Evolutionary conservation across 352 stramenopile species (phyloP).

Genomic region (Phytopythium kandeliae): DNA sequence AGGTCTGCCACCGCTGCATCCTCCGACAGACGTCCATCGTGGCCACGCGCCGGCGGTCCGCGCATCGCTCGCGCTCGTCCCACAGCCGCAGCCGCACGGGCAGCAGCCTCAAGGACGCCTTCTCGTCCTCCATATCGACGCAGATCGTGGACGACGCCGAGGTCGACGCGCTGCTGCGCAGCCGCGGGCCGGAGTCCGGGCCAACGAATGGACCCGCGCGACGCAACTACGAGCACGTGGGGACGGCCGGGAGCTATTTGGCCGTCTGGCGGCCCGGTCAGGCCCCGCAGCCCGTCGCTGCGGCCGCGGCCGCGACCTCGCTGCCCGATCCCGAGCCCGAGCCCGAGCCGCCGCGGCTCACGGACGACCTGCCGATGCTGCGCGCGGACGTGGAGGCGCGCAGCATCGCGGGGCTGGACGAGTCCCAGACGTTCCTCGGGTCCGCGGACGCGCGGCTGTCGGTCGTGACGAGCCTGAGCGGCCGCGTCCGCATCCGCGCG

Average conservation of each 20-base stretch:
- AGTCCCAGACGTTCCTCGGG: conserved; percentile 14
- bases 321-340: too few species aligned
- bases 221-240: conserved; percentile 5
- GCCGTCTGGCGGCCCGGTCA: conserved; percentile 13
- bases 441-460: background rate
- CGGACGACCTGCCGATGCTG: conserved; percentile 27
- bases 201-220: background rate
- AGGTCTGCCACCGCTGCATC: conserved; percentile 56
- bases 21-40: conserved; percentile 17
- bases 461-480: too few species aligned
- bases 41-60: background rate
- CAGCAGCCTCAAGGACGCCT: conserved; percentile 1
- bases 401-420: conserved; percentile 25
- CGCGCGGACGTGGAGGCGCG: conserved; percentile 24
- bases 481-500: too few species aligned
- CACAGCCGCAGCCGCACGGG: too few species aligned
- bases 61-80: too few species aligned
- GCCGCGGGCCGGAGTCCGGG: background rate
- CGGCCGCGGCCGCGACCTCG: background rate
- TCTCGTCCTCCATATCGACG: background rate
- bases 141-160: conserved; percentile 1
- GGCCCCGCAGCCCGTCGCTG: background rate
- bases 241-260: background rate
- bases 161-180: conserved; percentile 1
- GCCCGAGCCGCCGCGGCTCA: conserved; percentile 4